These are phyloP conservation scores for Termitomyces sp. DNA, from an alignment of 768 basidiomycete species.

Conservation along the genomic window DNA sequence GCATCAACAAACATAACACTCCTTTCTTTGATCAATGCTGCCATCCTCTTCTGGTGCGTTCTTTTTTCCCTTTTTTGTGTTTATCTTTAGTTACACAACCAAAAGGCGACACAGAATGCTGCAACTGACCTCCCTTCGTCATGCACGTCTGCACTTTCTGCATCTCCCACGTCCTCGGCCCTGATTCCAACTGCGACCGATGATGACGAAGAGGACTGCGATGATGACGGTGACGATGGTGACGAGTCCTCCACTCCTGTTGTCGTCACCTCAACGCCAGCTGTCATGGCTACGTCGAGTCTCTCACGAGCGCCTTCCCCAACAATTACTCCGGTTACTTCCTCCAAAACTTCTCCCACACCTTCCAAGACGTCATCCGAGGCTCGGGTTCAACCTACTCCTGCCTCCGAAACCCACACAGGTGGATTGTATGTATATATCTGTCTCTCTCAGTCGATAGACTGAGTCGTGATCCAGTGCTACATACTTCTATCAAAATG, in stretches of 20 bases:
- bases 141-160: constrained; percentile 36
- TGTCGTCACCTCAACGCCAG: constrained; percentile 12
- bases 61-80: not conserved
- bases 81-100: not conserved
- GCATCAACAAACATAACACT: constrained; percentile 40
- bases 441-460: not conserved
- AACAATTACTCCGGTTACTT: constrained; percentile 15
- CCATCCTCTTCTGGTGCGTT: constrained; percentile 58
- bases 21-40: constrained; percentile 66
- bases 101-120: constrained; percentile 47
- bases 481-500: constrained; percentile 67
- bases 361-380: constrained; percentile 8
- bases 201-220: constrained; percentile 27
- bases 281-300: constrained; percentile 11
- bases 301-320: constrained; percentile 3
- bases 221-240: constrained; percentile 18
- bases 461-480: constrained; percentile 31
- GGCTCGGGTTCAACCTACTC: constrained; percentile 2
- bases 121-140: constrained; percentile 37
- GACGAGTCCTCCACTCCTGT: constrained; percentile 14
- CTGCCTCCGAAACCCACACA: constrained; percentile 16
- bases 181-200: constrained; percentile 22
- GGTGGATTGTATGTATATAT: constrained; percentile 40
- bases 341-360: constrained; percentile 8
- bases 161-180: constrained; percentile 19